Percentiles rank a stretch among this genome's conserved stretches.
Evolutionary conservation across 2,329 filamentous ascomycete species (phyloP).

Genomic region (Huntiella decipiens): DNA sequence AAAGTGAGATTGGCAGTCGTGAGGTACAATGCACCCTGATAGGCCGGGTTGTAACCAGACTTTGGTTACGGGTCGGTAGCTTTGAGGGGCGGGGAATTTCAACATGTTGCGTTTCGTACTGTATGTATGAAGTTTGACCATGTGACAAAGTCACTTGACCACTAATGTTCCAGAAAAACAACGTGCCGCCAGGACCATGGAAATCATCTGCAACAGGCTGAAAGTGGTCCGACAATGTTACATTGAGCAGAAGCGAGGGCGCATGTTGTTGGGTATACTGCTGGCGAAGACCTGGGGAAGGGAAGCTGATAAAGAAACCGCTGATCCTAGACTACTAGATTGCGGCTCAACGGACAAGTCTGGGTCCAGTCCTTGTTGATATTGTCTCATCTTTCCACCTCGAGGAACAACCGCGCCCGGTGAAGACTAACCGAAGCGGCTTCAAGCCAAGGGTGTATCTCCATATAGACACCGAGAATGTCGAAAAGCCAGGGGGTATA

Average conservation of each 20-base stretch:
- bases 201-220: too few relatives aligned
- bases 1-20: neutral
- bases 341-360: constrained; percentile 7
- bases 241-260: neutral
- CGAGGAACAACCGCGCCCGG: too few relatives aligned
- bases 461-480: neutral
- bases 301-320: neutral
- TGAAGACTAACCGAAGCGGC: too few relatives aligned
- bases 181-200: neutral
- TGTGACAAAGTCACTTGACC: constrained; percentile 10
- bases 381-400: too few relatives aligned
- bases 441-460: neutral
- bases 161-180: neutral
- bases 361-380: too few relatives aligned
- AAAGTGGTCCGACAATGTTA: too few relatives aligned
- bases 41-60: neutral
- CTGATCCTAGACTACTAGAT: neutral
- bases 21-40: neutral
- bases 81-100: neutral
- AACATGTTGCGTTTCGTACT: neutral
- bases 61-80: neutral
- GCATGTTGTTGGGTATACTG: neutral
- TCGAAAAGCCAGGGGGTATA: neutral
- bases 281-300: neutral
- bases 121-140: constrained; percentile 3